phyloP scores from a whole-genome alignment of 2,329 filamentous ascomycete genomes.

The Penicillium nordicum region DNA sequence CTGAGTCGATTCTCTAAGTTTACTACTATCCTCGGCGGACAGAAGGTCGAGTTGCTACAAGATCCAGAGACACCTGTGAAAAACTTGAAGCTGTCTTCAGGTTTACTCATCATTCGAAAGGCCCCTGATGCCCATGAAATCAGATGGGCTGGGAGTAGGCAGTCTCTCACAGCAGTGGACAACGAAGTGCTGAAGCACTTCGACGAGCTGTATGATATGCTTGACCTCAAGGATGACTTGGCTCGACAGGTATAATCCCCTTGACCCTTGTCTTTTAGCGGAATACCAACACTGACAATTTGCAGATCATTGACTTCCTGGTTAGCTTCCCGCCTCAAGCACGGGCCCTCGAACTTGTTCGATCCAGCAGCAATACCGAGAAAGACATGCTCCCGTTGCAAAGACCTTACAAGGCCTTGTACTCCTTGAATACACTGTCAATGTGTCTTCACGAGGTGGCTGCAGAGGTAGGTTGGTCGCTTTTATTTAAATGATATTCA shows the following conservation, averaged over 20 bases:
- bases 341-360: constrained; percentile 58
- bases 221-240: constrained; percentile 68
- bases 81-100: constrained; percentile 64
- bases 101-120: constrained; percentile 62
- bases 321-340: constrained; percentile 66
- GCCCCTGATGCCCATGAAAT: constrained; percentile 49
- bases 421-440: constrained; percentile 65
- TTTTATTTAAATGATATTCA: neutral
- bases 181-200: constrained; percentile 78
- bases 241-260: constrained; percentile 58
- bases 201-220: constrained; percentile 74
- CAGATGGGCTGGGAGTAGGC: constrained; percentile 34
- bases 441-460: constrained; percentile 56
- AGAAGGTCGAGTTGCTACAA: constrained; percentile 60
- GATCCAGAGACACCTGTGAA: constrained; percentile 60
- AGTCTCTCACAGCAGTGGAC: constrained; percentile 64
- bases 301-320: constrained; percentile 67
- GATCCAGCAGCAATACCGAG: constrained; percentile 52
- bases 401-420: constrained; percentile 70
- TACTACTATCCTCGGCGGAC: constrained; percentile 67
- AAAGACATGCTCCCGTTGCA: constrained; percentile 64
- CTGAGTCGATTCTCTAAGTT: constrained; percentile 74
- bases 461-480: constrained; percentile 17
- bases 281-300: constrained; percentile 8
- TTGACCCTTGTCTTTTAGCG: neutral